Evolutionary conservation across 192 early-diverging fungal species (phyloP).

Genomic region (Kickxella alabastrina): DNA sequence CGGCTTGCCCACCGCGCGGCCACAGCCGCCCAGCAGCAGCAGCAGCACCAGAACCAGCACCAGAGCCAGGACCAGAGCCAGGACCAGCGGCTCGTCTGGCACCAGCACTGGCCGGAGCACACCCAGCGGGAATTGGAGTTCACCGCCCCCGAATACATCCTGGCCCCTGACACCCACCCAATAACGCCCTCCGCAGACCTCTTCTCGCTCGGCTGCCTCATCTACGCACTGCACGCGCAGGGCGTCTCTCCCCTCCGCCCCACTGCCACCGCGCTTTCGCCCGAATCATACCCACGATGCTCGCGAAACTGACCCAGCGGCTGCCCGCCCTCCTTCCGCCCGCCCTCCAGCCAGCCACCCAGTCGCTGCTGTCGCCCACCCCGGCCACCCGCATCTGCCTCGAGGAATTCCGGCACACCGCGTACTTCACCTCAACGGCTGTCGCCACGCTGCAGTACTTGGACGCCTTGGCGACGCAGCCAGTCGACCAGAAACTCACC

Average conservation of each 20-base stretch:
- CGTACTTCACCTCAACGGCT: slow-evolving; percentile 76
- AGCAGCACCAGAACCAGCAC: too few relatives aligned
- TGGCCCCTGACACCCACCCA: slow-evolving; percentile 51
- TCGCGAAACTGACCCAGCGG: slow-evolving; percentile 65
- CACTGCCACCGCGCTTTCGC: slow-evolving; percentile 61
- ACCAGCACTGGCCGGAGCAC: slow-evolving; percentile 47
- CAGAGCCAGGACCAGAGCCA: too few relatives aligned
- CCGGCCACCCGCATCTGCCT: slow-evolving; percentile 59
- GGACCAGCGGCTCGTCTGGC: slow-evolving; percentile 27
- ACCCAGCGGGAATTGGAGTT: slow-evolving; percentile 61
- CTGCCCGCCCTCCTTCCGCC: slow-evolving; percentile 54
- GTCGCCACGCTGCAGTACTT: slow-evolving; percentile 76
- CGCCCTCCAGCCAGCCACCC: slow-evolving; percentile 53
- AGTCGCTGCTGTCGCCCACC: slow-evolving; percentile 51
- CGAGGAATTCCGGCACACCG: slow-evolving; percentile 60
- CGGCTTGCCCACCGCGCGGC: slow-evolving; percentile 61
- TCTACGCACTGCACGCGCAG: slow-evolving; percentile 65
- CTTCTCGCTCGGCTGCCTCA: slow-evolving; percentile 78
- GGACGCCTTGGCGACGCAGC: slow-evolving; percentile 75
- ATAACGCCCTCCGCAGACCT: slow-evolving; percentile 62
- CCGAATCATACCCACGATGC: too few relatives aligned
- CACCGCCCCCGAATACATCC: slow-evolving; percentile 65
- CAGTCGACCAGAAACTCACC: slow-evolving; percentile 67
- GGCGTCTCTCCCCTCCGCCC: slow-evolving; percentile 63
- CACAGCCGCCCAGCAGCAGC: too few relatives aligned